Evolutionary conservation across 805 yeast species (phyloP), one percentile per base, ranked within the genome.

Genomic region (Wickerhamiella dianesei): DNA sequence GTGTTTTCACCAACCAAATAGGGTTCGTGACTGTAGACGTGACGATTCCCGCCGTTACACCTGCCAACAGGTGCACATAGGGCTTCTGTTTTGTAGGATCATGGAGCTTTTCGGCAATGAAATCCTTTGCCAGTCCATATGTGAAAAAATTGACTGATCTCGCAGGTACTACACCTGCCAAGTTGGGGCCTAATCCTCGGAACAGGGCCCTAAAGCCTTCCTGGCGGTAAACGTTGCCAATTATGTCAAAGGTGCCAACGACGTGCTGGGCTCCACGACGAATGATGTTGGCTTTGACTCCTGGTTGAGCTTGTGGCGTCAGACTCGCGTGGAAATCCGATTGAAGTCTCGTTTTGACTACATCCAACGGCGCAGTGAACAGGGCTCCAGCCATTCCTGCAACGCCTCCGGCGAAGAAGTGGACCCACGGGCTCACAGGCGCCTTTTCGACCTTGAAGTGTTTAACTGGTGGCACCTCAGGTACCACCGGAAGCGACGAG

Each of bases 331-430:
- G 88, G 4, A 81, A 84, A 59, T 87, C 95, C 50, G 95, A 82
- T 63, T 92, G 99, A 47, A 92, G 67, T 58, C 99, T 73, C 0
- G 99, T 92, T 61, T 92, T 92, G 35, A 92, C 96, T 44, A 92
- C 94, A 64, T 88, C 99, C 51, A 92, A 76, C 1, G 99, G 99
- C 56, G 95, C 81, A 0, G 99, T 92, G 46, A 79, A 79, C 2
- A 89, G 67, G 1, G 98, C 95, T 21, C 99, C 99, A 25, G 89
- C 84, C 96, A 92, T 92, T 14, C 98, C 99, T 32, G 96, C 99
- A 21, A 84, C 62, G 13, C 72, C 72, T 8, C 72, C 72, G 29
- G 72, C 72, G 18, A 68, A 58, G 49, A 68, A 68, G 50, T 68
- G 72, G 8, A 68, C 57, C 71, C 78, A 74, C 35, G 79, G 78